Evolutionary conservation across 2,329 filamentous ascomycete genomes (phyloP).

Genomic region (Penicillium sp.): DNA sequence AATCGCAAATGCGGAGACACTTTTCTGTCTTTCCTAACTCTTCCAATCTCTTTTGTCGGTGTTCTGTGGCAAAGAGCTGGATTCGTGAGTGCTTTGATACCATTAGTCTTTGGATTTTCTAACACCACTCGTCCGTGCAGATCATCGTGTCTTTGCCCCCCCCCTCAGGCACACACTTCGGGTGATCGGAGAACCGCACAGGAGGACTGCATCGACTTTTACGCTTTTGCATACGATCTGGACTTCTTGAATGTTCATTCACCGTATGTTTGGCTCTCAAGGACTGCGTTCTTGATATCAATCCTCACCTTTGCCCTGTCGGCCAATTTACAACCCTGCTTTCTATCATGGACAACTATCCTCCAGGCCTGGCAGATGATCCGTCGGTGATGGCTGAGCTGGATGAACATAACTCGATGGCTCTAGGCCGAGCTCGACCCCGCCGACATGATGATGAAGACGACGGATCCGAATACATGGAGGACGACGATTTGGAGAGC

Average conservation of each 20-base stretch:
- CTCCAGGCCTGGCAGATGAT: constrained; percentile 15
- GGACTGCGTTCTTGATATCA: constrained; percentile 5
- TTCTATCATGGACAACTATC: constrained; percentile 75
- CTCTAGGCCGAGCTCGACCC: constrained; percentile 62
- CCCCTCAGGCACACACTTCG: constrained; percentile 35
- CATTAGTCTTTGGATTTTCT: not conserved
- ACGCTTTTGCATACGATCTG: constrained; percentile 26
- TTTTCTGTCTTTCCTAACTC: constrained; percentile 18
- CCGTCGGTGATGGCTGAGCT: constrained; percentile 53
- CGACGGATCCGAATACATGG: constrained; percentile 77
- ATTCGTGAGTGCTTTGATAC: constrained; percentile 13
- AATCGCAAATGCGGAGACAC: constrained; percentile 25
- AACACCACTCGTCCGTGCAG: constrained; percentile 12
- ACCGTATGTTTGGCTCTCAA: constrained; percentile 4
- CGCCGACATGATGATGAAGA: constrained; percentile 84
- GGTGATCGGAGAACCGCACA: constrained; percentile 12
- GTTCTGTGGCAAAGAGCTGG: constrained; percentile 23
- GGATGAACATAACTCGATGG: constrained; percentile 62
- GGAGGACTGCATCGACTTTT: constrained; percentile 25
- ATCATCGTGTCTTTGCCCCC: constrained; percentile 30
- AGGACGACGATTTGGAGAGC: constrained; percentile 75
- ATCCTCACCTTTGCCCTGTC: constrained; percentile 1
- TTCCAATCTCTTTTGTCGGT: constrained; percentile 24
- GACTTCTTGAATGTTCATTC: not conserved
- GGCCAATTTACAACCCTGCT: constrained; percentile 75